These are phyloP conservation scores for Aspergillus fructus DNA, from an alignment of 2,329 filamentous ascomycete genomes.

Conservation along the genomic window DNA sequence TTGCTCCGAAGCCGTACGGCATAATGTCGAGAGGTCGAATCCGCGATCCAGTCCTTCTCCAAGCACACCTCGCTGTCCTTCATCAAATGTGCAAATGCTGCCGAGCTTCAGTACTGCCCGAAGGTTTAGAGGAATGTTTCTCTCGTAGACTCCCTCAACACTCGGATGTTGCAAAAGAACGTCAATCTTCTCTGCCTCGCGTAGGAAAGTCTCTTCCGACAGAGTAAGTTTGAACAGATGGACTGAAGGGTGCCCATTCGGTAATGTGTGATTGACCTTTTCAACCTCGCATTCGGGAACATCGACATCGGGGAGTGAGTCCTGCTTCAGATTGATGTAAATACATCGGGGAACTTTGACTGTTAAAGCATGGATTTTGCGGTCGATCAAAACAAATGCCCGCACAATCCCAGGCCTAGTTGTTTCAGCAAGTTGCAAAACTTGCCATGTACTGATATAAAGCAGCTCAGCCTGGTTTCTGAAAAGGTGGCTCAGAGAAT, in stretches of 20 bases:
- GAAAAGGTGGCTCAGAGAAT: conserved; percentile 71
- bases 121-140: conserved; percentile 81
- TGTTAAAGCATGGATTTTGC: conserved; percentile 84
- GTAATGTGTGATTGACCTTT: conserved; percentile 88
- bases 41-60: conserved; percentile 91
- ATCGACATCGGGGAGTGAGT: conserved; percentile 83
- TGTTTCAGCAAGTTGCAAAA: conserved; percentile 81
- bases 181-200: conserved; percentile 78
- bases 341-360: conserved; percentile 85
- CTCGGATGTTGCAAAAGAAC: conserved; percentile 86
- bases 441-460: conserved; percentile 92
- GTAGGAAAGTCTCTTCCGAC: conserved; percentile 81
- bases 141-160: conserved; percentile 97
- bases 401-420: conserved; percentile 82
- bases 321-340: conserved; percentile 86
- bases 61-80: conserved; percentile 82
- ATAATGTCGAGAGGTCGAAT: conserved; percentile 79
- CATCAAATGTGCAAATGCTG: conserved; percentile 89
- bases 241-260: conserved; percentile 90
- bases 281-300: conserved; percentile 84
- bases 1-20: conserved; percentile 63
- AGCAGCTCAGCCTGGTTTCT: conserved; percentile 87
- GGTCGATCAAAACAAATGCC: conserved; percentile 89
- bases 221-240: conserved; percentile 94
- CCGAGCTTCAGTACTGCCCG: conserved; percentile 86